phyloP scores from a whole-genome alignment of 2,329 filamentous ascomycete genomes.

The Orbilia ellipsospora region DNA sequence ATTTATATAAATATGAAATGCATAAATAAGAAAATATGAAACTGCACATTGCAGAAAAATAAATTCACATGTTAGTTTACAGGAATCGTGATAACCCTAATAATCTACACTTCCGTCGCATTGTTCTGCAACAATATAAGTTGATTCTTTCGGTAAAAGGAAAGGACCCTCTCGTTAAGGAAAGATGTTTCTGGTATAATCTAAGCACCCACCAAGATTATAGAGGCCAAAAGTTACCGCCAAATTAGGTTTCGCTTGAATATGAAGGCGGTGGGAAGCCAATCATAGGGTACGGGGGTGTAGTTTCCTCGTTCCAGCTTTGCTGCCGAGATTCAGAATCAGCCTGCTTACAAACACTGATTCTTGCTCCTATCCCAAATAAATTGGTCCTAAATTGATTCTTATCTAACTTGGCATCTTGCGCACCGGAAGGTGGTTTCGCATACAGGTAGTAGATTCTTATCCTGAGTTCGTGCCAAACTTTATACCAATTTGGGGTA shows the following conservation, averaged over 20 bases:
- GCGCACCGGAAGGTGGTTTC: not conserved
- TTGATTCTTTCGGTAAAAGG: too few relatives aligned
- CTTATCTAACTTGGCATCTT: not conserved
- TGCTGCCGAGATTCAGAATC: slow-evolving; percentile 5
- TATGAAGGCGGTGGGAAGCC: slow-evolving; percentile 9
- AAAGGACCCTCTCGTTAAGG: too few relatives aligned
- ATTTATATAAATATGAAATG: too few relatives aligned
- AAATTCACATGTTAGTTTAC: too few relatives aligned
- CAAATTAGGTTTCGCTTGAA: not conserved
- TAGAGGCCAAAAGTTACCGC: too few relatives aligned
- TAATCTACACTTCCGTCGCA: too few relatives aligned
- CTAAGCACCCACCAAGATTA: too few relatives aligned
- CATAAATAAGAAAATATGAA: too few relatives aligned
- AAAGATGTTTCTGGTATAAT: too few relatives aligned
- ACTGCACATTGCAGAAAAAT: too few relatives aligned
- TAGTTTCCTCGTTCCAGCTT: slow-evolving; percentile 24
- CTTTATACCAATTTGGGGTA: slow-evolving; percentile 8
- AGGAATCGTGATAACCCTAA: too few relatives aligned
- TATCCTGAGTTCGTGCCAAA: slow-evolving; percentile 20
- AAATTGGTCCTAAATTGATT: slow-evolving; percentile 1
- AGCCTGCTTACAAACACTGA: slow-evolving; percentile 8
- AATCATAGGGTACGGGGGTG: slow-evolving; percentile 7
- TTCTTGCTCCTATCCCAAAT: not conserved
- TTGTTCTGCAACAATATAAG: too few relatives aligned
- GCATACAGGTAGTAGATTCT: slow-evolving; percentile 8